phyloP scores from a whole-genome alignment of 257 asterid species.

The Catharanthus roseus region DNA sequence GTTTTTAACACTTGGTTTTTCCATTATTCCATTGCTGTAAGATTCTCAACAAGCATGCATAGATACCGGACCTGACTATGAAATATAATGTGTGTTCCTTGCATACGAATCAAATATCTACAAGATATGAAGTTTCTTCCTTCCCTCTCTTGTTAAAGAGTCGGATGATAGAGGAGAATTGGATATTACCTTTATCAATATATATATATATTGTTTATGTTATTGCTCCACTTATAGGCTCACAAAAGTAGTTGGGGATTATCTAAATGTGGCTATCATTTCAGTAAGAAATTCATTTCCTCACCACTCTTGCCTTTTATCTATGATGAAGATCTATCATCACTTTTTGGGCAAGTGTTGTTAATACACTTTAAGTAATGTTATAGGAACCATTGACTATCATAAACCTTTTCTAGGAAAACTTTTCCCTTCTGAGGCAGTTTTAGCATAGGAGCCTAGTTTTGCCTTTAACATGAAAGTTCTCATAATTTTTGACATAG shows the following conservation, averaged over 20 bases:
- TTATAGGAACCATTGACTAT: neutral
- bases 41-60: neutral
- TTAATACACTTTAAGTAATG: neutral
- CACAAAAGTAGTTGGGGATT: neutral
- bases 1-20: neutral
- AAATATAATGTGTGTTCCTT: neutral
- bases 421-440: constrained; percentile 5
- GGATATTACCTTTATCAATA: neutral
- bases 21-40: neutral
- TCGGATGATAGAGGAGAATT: neutral
- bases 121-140: neutral
- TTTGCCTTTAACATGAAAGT: constrained; percentile 9
- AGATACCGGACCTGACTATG: neutral
- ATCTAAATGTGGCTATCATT: neutral
- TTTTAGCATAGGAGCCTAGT: constrained; percentile 8
- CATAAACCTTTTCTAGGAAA: neutral
- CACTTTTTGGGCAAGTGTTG: neutral
- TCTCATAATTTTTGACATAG: constrained; percentile 6
- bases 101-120: neutral
- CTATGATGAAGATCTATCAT: neutral
- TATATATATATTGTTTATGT: constrained; percentile 4
- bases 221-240: constrained; percentile 13
- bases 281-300: neutral
- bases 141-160: neutral
- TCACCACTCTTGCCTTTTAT: neutral